Base-by-base conservation (phyloP, 2,329 filamentous ascomycete species). In the Mycocentrospora acerina region DNA sequence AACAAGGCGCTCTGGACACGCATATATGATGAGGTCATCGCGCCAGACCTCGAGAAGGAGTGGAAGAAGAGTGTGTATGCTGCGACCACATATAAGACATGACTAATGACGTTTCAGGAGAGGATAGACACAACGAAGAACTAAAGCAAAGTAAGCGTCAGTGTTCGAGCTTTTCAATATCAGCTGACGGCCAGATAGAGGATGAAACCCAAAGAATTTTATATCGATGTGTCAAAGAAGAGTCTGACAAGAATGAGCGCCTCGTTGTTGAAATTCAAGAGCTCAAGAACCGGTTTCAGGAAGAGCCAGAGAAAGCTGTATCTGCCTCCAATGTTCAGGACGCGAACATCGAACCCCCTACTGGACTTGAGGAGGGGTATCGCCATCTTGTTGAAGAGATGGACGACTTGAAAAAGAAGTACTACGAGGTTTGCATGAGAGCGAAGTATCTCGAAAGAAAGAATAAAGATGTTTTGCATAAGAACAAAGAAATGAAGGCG, bases 401-500 rank as follows among this genome's bases (percentile, higher is more conserved):
- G 36, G 51, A 60, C 16, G 55, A 64, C 12, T 43, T 72, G 24
- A 57, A 46, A 28, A 62, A 60, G 39, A 54, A 51, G 33, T 59
- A 62, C 19, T 55, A 57, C 16, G 52, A 63, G 29, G 46, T 48
- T 2, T 42, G 42, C 15, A 55, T 63, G 15, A 55, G 54, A 32
- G 41, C 59, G 3, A 62, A 54, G 38, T 67, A 67, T 31, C 42
- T 60, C 7, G 55, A 66, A 27, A 60, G 51, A 37, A 65, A 65
- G 44, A 66, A 64, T 25, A 46, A 36, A 2, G 44, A 37, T 26
- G 66, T 61, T 30, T 67, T 57, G 59, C 47, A 59, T 29, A 63
- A 66, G 36, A 65, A 68, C 35, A 60, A 54, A 29, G 57, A 67
- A 3, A 68, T 69, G 55, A 72, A 72, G 37, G 56, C 67, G 11